Evolutionary conservation across 1,284 basidiomycete genomes (phyloP), one percentile per base, ranked within the genome.

Genomic region (Wallemia ichthyophaga): DNA sequence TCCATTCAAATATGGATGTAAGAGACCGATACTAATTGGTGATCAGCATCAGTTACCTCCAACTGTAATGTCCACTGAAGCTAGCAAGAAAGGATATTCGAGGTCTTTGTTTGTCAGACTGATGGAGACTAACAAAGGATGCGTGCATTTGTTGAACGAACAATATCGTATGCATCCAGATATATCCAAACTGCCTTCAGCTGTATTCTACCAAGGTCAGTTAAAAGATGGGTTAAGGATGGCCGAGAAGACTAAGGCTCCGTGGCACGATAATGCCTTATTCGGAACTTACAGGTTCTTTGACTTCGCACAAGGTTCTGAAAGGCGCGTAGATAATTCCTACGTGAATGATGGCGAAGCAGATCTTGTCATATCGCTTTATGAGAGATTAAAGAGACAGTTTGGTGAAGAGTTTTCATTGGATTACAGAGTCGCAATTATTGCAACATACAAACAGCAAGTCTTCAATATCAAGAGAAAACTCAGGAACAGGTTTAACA

Each of bases 161-260:
- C 94, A 98, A 71, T 99, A 99, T 68, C 92, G 94, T 67, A 99
- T 99, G 94, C 91, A 99, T 69, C 92, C 94, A 1, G 80, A 85
- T 61, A 98, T 99, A 67, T 92, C 87, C 63, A 73, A 74, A 58
- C 77, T 98, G 27, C 94, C 94, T 0, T 95, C 89, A 62, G 76
- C 75, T 59, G 71, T 91, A 0, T 99, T 99, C 71, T 99, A 99
- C 69, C 72, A 81, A 59, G 79, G 80, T 2, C 76, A 78, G 57
- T 74, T 99, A 21, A 72, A 77, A 57, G 88, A 99, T 67, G 94
- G 94, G 0, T 87, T 87, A 1, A 75, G 76, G 54, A 96, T 99
- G 91, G 82, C 74, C 1, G 64, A 69, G 58, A 85, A 88, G 69
- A 96, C 94, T 0, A 71, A 70, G 21, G 82, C 84, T 62, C 76